phyloP scores from a whole-genome alignment of 75 land plant genomes.

The Gnetum montanum region DNA sequence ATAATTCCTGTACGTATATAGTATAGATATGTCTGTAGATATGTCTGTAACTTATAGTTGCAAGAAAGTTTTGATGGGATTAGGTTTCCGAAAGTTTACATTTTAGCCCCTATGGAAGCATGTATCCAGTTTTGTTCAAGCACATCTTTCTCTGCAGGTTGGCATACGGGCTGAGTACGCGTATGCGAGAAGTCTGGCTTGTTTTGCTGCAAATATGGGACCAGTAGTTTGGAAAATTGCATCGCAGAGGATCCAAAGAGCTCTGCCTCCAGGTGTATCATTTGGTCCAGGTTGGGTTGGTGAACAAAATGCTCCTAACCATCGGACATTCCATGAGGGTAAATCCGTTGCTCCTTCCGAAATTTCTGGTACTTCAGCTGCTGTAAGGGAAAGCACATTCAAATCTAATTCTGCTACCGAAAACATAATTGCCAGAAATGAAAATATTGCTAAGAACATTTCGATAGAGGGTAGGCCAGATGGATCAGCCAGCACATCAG shows the following conservation, averaged over 20 bases:
- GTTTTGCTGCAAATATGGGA: conserved; percentile 37
- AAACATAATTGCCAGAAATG: not conserved
- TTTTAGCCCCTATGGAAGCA: not conserved
- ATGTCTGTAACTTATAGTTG: not conserved
- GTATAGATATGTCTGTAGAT: not conserved
- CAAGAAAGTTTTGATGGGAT: not conserved
- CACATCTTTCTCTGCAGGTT: conserved; percentile 30
- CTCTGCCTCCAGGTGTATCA: conserved; percentile 27
- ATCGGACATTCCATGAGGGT: conserved; percentile 16
- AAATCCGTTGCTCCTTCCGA: not conserved
- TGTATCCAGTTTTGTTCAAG: not conserved
- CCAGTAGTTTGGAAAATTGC: conserved; percentile 44
- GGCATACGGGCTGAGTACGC: conserved; percentile 31
- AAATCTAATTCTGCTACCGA: not conserved
- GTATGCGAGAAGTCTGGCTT: conserved; percentile 52
- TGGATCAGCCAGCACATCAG: not conserved
- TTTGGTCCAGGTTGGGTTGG: conserved; percentile 76
- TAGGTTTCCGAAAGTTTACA: not conserved
- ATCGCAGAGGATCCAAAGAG: conserved; percentile 33
- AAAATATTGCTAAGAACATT: conserved; percentile 2
- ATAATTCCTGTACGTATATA: conserved; percentile 67
- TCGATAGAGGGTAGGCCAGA: conserved; percentile 4
- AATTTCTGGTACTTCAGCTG: not conserved
- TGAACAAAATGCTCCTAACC: conserved; percentile 61
- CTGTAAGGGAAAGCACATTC: not conserved